Evolutionary conservation across 1,284 basidiomycete species (phyloP).

Genomic region (Naganishia cerealis): DNA sequence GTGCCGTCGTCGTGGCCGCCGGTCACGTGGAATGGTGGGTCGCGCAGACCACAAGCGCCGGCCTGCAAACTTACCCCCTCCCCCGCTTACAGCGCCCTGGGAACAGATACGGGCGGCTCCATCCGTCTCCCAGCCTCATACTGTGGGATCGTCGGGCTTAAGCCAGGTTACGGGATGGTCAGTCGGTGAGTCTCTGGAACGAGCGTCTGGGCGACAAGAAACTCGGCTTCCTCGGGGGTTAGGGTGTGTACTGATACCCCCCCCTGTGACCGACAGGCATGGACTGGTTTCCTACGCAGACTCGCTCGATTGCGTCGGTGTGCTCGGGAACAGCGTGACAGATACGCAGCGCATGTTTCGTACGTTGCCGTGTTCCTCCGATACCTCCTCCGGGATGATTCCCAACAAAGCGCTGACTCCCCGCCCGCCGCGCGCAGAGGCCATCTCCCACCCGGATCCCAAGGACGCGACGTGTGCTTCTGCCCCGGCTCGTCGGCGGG

Average conservation of each 20-base stretch:
- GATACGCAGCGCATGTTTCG: constrained; percentile 64
- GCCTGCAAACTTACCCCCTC: neutral
- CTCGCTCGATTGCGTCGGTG: constrained; percentile 88
- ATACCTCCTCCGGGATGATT: too few species aligned
- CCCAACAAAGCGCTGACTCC: too few species aligned
- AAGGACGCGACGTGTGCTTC: constrained; percentile 76
- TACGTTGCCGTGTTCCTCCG: constrained; percentile 51
- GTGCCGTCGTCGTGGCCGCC: constrained; percentile 58
- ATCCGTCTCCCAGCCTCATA: constrained; percentile 89
- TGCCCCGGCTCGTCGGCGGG: constrained; percentile 53
- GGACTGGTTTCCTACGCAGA: constrained; percentile 92
- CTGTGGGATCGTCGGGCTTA: constrained; percentile 86
- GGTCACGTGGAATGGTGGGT: constrained; percentile 76
- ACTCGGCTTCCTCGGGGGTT: too few species aligned
- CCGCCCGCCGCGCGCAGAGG: constrained; percentile 57
- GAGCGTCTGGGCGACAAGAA: neutral
- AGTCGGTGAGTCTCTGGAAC: constrained; percentile 63
- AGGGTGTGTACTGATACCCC: too few species aligned
- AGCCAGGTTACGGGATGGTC: constrained; percentile 90
- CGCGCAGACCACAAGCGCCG: neutral
- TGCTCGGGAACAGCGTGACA: constrained; percentile 65
- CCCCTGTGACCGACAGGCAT: constrained; percentile 60
- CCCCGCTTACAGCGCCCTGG: constrained; percentile 71
- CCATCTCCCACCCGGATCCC: constrained; percentile 66
- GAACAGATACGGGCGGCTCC: constrained; percentile 94